A percentile compares a stretch with the other conserved stretches of the same genome.
These are phyloP conservation scores for Ilex asprella DNA, from an alignment of 257 asterid genomes.

Conservation along the genomic window DNA sequence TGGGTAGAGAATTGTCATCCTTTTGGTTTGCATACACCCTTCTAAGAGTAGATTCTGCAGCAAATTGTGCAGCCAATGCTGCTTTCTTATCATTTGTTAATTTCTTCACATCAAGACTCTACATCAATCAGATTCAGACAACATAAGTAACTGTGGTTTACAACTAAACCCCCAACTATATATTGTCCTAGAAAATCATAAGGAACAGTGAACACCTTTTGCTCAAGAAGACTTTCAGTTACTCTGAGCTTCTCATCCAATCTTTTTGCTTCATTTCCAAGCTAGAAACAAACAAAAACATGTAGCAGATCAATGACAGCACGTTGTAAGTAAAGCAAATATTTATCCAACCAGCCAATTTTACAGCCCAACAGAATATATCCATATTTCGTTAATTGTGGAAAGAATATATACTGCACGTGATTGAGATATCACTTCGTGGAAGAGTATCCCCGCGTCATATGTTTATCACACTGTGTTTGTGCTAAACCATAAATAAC, in stretches of 20 bases:
- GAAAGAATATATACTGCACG: no score
- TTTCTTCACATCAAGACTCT: constrained; percentile 72
- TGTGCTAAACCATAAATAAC: neutral
- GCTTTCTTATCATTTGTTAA: constrained; percentile 57
- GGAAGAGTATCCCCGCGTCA: no score
- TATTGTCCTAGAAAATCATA: neutral
- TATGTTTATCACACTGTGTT: no score
- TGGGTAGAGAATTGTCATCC: constrained; percentile 56
- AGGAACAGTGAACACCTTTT: constrained; percentile 41
- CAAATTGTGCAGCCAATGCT: constrained; percentile 78
- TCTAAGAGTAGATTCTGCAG: constrained; percentile 89
- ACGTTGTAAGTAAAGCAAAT: no score
- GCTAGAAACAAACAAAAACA: constrained; percentile 26
- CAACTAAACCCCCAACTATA: neutral
- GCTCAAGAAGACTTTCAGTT: constrained; percentile 44
- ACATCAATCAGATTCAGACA: constrained; percentile 23
- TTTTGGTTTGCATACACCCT: constrained; percentile 72
- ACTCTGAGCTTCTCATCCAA: constrained; percentile 51
- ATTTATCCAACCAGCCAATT: no score
- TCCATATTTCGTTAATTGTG: no score
- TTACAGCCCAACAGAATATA: no score
- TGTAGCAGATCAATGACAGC: neutral
- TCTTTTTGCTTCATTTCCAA: constrained; percentile 44
- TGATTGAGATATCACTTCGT: no score
- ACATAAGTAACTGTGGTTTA: neutral